phyloP scores from a whole-genome alignment of 2,329 filamentous ascomycete species.

The Colletotrichum liriopes region DNA sequence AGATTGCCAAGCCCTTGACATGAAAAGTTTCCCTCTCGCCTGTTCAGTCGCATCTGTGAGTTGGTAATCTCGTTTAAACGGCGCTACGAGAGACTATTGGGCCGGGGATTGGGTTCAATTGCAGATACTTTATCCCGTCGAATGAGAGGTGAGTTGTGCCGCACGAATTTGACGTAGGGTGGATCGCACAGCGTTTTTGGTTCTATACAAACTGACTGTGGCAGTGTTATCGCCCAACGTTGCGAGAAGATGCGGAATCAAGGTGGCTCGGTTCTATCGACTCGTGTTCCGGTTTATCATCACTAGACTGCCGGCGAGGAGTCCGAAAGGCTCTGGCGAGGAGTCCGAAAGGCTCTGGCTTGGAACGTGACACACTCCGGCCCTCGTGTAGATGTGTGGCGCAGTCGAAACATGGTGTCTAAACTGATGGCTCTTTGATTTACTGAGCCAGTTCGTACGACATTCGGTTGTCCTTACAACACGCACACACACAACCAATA shows the following conservation, averaged over 20 bases:
- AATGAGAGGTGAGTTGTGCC: neutral
- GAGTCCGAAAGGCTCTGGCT: no score
- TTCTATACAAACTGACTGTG: neutral
- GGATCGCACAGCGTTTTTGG: neutral
- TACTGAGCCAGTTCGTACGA: no score
- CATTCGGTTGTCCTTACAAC: no score
- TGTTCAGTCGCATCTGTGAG: neutral
- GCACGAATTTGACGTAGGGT: neutral
- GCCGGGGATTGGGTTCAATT: neutral
- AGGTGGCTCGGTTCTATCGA: neutral
- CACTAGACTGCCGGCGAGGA: neutral
- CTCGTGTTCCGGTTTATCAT: neutral
- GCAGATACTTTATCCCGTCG: slow-evolving; percentile 4
- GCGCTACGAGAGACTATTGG: slow-evolving; percentile 11
- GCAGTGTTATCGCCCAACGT: neutral
- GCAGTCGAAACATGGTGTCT: no score
- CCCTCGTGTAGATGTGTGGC: no score
- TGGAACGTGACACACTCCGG: no score
- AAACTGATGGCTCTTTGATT: no score
- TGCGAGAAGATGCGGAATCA: neutral
- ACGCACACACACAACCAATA: no score
- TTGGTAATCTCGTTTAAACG: slow-evolving; percentile 17
- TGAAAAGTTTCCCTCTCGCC: slow-evolving; percentile 1
- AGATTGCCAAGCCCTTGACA: neutral
- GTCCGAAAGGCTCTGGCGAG: no score